Base-by-base conservation (phyloP, 2,329 filamentous ascomycete species). In the Penicillium vulpinum region DNA sequence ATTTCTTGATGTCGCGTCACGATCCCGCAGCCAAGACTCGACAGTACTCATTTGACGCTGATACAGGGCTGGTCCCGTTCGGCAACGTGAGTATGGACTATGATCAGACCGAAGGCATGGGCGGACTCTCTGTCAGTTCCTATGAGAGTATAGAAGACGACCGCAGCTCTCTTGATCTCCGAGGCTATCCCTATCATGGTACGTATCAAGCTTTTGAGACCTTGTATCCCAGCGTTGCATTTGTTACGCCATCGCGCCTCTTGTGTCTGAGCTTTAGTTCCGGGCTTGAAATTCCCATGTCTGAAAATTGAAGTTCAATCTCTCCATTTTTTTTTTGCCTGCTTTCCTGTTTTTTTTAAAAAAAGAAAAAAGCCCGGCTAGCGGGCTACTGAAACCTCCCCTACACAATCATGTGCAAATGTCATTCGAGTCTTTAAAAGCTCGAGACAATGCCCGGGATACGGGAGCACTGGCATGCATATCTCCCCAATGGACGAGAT, bases 91-190 rank as follows among this genome's bases (percentile, higher is more conserved):
- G 67, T 51, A 72, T 75, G 70, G 71, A 75, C 52, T 75, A 75
- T 54, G 73, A 76, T 49, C 73, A 74, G 52, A 75, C 73, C 2
- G 73, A 76, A 53, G 73, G 73, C 49, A 69, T 75, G 67, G 73
- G 73, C 31, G 73, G 73, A 22, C 58, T 76, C 11, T 76, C 73
- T 29, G 73, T 76, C 63, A 75, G 73, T 60, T 76, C 73, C 33
- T 76, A 76, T 59, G 73, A 76, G 47, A 75, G 73, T 56, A 70
- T 76, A 57, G 73, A 76, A 18, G 73, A 75, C 59, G 73, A 76
- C 40, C 72, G 71, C 57, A 69, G 61, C 49, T 70, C 72, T 22
- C 65, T 75, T 54, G 73, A 76, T 67, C 63, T 75, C 40, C 62
- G 73, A 61, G 69, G 68, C 28, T 75, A 75, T 62, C 70, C 71